Conservation (phyloP, 768 basidiomycete species). For the Collybiopsis luxurians region DNA sequence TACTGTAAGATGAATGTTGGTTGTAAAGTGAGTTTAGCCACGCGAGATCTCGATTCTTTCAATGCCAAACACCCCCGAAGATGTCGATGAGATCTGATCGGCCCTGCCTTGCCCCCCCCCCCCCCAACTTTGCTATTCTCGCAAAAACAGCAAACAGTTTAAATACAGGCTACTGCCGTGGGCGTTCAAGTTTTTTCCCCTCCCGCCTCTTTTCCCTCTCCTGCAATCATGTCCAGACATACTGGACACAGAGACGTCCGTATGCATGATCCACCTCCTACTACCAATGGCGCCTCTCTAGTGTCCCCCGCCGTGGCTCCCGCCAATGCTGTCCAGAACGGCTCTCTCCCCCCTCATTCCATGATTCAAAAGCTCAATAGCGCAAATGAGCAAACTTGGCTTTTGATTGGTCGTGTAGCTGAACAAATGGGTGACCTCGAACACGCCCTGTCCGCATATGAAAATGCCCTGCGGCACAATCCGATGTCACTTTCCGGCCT, state of each 20-base stretch:
- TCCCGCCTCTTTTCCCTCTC: slow-evolving; percentile 40
- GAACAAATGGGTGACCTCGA: slow-evolving; percentile 96
- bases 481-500: slow-evolving; percentile 87
- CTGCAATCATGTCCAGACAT: slow-evolving; percentile 44
- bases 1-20: slow-evolving; percentile 42
- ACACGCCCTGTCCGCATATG: slow-evolving; percentile 90
- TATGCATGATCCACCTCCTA: slow-evolving; percentile 56
- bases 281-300: slow-evolving; percentile 22
- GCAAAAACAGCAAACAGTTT: too few species aligned
- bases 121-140: too few species aligned
- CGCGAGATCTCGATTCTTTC: slow-evolving; percentile 46
- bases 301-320: slow-evolving; percentile 2
- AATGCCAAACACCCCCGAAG: too few species aligned
- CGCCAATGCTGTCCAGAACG: slow-evolving; percentile 13
- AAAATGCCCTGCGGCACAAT: slow-evolving; percentile 94
- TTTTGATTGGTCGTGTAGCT: slow-evolving; percentile 92
- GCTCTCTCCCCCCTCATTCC: slow-evolving; percentile 30
- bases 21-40: slow-evolving; percentile 44
- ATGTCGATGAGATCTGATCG: too few species aligned
- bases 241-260: slow-evolving; percentile 64
- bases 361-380: slow-evolving; percentile 75
- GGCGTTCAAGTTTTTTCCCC: slow-evolving; percentile 38
- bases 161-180: too few species aligned
- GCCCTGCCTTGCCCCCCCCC: too few species aligned
- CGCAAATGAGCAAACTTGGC: slow-evolving; percentile 95